Evolutionary conservation across 352 stramenopile genomes (phyloP), one percentile per base, ranked within the genome.

Genomic region (Phytophthora europaea): DNA sequence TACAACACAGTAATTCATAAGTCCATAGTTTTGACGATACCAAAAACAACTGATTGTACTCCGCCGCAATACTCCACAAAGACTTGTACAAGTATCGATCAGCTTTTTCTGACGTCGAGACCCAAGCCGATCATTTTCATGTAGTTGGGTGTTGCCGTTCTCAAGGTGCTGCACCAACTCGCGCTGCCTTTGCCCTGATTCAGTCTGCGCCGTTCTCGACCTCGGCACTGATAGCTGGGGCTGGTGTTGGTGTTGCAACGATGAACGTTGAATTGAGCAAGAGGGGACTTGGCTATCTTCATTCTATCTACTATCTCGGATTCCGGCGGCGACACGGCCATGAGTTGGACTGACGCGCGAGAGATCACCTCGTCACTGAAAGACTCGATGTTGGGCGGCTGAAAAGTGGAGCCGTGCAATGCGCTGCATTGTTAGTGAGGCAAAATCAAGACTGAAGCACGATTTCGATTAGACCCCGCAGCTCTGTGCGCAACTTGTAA

Each of bases 291-390:
- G 34, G 34, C 13, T 9, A 26, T 26, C 23, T 1, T 26, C 23
- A 26, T 26, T 26, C 23, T 26, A 2, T 26, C 23, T 26, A 26
- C 23, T 26, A 2, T 52, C 20, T 36, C 13, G n/a, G 23, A 33
- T 33, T 20, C 26, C 2, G 13, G 20, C 47, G 10, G 22, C 16
- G 26, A 57, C 2, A 20, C 26, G 23, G 15, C 22, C 20, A 6
- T 15, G 40, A 48, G 40, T 16, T 1, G 47, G 33, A 31, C n/a
- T 67, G 4, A 33, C 9, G 28, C 60, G 60, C 16, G 34, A 15
- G 23, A 26, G 22, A 59, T 67, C 47, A 67, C 48, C 6, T 67
- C 34, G 47, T 40, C 33, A 36, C 48, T 67, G 10, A 52, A 50
- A 7, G 12, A 38, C 15, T 26, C 4, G 6, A 10, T 7, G 12